phyloP scores from a whole-genome alignment of 1,284 basidiomycete genomes.

The Apiotrichum laibachii region DNA sequence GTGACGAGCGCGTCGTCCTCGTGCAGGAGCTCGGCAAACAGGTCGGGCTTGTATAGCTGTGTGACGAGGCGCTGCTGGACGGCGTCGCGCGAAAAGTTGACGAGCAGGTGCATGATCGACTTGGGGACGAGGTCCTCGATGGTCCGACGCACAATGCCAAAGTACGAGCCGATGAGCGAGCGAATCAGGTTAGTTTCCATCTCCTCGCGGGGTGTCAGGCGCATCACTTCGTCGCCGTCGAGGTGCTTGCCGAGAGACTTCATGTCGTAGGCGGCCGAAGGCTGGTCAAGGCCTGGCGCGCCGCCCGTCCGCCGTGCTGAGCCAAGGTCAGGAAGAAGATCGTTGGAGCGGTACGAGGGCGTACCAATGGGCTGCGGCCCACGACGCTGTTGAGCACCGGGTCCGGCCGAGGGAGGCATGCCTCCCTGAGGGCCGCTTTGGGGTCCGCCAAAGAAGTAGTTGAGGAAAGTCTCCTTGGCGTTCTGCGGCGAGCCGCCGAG shows the following conservation, averaged over 20 bases:
- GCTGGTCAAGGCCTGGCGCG: constrained; percentile 65
- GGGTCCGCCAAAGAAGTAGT: constrained; percentile 88
- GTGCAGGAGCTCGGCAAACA: constrained; percentile 86
- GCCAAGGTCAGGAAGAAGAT: constrained; percentile 49
- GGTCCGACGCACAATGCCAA: constrained; percentile 90
- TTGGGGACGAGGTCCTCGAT: constrained; percentile 98
- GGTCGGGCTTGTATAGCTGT: constrained; percentile 85
- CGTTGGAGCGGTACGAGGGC: constrained; percentile 13
- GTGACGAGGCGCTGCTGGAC: constrained; percentile 95
- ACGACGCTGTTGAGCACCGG: neutral
- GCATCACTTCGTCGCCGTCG: constrained; percentile 65
- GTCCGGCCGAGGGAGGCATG: constrained; percentile 2
- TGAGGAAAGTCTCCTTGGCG: constrained; percentile 85
- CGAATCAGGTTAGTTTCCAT: constrained; percentile 96
- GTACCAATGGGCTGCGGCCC: neutral
- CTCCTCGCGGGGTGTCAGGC: constrained; percentile 76
- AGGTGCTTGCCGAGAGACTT: constrained; percentile 96
- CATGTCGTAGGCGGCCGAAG: constrained; percentile 92
- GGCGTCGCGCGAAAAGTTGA: constrained; percentile 92
- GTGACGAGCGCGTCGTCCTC: constrained; percentile 94
- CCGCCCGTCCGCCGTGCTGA: constrained; percentile 35
- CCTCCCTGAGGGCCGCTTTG: constrained; percentile 25
- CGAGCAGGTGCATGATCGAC: constrained; percentile 77
- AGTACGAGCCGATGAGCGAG: constrained; percentile 91
- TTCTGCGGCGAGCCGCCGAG: constrained; percentile 46